These are phyloP conservation scores for Hanseniaspora thailandica DNA, from an alignment of 805 yeast genomes.

Conservation along the genomic window DNA sequence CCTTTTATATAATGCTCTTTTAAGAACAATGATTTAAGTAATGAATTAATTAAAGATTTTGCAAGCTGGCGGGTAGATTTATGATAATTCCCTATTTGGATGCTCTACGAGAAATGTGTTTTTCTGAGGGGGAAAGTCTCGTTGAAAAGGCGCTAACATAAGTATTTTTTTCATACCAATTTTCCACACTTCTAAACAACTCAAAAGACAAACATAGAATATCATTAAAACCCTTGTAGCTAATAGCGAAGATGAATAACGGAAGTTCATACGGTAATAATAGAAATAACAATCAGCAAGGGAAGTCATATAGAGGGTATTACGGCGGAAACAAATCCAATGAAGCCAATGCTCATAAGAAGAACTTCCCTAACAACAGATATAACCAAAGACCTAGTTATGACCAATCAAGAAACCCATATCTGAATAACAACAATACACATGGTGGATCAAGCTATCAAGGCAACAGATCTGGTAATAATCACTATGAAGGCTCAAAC, in stretches of 20 bases:
- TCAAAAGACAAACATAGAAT: no score
- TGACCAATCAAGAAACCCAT: not conserved
- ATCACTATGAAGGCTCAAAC: not conserved
- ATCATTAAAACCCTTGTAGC: no score
- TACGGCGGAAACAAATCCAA: not conserved
- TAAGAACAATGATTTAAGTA: no score
- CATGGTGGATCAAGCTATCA: not conserved
- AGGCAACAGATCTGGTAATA: not conserved
- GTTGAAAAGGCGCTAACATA: no score
- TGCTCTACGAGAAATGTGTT: no score
- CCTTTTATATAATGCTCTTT: no score
- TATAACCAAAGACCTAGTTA: not conserved
- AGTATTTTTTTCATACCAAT: no score
- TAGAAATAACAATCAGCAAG: not conserved
- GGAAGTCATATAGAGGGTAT: slow-evolving; percentile 1
- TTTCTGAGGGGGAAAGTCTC: no score
- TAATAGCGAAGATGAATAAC: no score
- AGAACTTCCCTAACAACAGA: not conserved
- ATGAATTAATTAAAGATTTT: no score
- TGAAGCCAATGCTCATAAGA: not conserved
- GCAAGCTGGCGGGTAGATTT: no score
- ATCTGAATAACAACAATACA: not conserved
- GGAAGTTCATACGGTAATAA: not conserved
- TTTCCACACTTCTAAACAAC: not conserved
- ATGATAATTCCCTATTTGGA: no score